phyloP scores from a whole-genome alignment of 2,329 filamentous ascomycete genomes.

The Phialocephala subalpina region DNA sequence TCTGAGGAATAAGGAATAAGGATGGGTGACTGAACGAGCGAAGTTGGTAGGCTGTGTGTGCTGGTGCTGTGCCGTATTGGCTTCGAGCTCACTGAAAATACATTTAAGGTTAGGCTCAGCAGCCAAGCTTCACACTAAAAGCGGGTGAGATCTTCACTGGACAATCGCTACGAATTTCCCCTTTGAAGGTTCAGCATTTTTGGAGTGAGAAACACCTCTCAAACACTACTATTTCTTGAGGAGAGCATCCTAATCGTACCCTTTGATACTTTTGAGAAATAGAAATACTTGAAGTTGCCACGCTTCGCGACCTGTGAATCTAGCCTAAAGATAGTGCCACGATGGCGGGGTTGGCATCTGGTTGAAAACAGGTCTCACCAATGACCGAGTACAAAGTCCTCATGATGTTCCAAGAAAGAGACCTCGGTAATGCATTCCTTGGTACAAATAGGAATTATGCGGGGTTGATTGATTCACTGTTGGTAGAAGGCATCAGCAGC shows the following conservation, averaged over 20 bases:
- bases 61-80: constrained; percentile 6
- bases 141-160: background rate
- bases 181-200: background rate
- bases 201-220: background rate
- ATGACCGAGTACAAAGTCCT: background rate
- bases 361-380: too few relatives aligned
- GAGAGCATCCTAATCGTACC: too few relatives aligned
- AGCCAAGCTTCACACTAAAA: constrained; percentile 8
- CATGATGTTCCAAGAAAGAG: background rate
- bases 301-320: too few relatives aligned
- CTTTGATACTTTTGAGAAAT: too few relatives aligned
- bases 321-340: too few relatives aligned
- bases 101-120: constrained; percentile 5
- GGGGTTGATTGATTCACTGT: background rate
- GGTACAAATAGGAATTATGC: background rate
- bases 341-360: too few relatives aligned
- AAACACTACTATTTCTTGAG: background rate
- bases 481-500: background rate
- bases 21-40: background rate
- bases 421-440: background rate
- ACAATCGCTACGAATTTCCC: background rate
- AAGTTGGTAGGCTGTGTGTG: constrained; percentile 2
- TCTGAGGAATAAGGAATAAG: constrained; percentile 9
- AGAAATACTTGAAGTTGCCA: too few relatives aligned
- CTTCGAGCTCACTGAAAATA: constrained; percentile 3